A percentile compares a stretch with the other conserved stretches of the same genome.
Evolutionary conservation across 352 stramenopile genomes (phyloP).

Genomic region (Elongisporangium prolatum): DNA sequence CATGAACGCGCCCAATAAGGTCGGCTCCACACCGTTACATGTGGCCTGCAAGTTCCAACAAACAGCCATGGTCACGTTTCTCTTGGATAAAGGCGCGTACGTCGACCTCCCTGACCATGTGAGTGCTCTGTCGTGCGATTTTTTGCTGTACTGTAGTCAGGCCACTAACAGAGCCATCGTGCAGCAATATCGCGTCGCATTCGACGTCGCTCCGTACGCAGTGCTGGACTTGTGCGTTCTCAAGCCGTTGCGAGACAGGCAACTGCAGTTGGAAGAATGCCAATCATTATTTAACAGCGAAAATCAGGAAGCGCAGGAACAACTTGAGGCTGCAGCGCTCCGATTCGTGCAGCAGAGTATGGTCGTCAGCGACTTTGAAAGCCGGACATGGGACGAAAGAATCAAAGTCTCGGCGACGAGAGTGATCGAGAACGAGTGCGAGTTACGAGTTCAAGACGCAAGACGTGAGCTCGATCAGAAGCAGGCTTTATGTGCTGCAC

Average conservation of each 20-base stretch:
- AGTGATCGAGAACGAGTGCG: slow-evolving; percentile 20
- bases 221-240: slow-evolving; percentile 39
- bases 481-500: slow-evolving; percentile 10
- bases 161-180: slow-evolving; percentile 1
- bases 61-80: slow-evolving; percentile 23
- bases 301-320: slow-evolving; percentile 8
- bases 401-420: slow-evolving; percentile 13
- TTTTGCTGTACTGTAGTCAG: too few species aligned
- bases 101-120: slow-evolving; percentile 49
- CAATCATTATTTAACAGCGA: slow-evolving; percentile 12
- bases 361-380: slow-evolving; percentile 33
- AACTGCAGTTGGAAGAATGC: slow-evolving; percentile 10
- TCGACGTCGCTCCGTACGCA: slow-evolving; percentile 44
- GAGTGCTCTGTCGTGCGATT: slow-evolving; percentile 3
- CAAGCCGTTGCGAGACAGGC: slow-evolving; percentile 16
- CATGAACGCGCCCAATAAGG: slow-evolving; percentile 41
- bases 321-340: slow-evolving; percentile 12
- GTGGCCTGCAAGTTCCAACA: slow-evolving; percentile 53
- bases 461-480: slow-evolving; percentile 12
- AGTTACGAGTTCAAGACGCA: slow-evolving; percentile 16
- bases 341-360: slow-evolving; percentile 23
- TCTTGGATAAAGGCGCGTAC: slow-evolving; percentile 26
- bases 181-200: slow-evolving; percentile 34
- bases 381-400: slow-evolving; percentile 18
- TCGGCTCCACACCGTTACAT: slow-evolving; percentile 49